Evolutionary conservation across 139 green algal genomes (phyloP).

Genomic region (Pedinophyceae sp.): DNA sequence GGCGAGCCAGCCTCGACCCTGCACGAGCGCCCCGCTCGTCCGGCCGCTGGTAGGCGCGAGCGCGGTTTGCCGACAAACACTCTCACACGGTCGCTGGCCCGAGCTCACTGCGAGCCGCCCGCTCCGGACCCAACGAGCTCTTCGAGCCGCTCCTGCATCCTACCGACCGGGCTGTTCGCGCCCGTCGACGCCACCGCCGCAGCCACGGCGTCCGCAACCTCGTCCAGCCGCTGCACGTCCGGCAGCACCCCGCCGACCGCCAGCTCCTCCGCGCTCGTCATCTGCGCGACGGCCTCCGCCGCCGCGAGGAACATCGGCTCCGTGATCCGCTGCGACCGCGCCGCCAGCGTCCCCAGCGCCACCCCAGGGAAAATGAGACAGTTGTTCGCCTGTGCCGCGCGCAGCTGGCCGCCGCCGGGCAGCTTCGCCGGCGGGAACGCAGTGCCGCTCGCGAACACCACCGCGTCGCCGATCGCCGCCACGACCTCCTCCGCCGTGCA

Average conservation of each 20-base stretch:
- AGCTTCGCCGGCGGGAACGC: conserved; percentile 10
- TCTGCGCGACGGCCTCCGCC: conserved; percentile 5
- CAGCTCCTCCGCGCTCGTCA: conserved; percentile 8
- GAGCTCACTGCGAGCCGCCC: no score
- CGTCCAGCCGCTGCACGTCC: conserved; percentile 7
- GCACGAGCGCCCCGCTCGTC: no score
- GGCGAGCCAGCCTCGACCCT: no score
- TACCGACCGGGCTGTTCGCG: no score
- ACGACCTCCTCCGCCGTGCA: conserved; percentile 23
- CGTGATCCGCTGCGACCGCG: conserved; percentile 9
- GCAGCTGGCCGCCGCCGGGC: not conserved
- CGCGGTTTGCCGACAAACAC: no score
- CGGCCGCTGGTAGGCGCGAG: no score
- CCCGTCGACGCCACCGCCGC: not conserved
- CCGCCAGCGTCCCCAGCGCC: conserved; percentile 9
- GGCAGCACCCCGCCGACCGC: conserved; percentile 6
- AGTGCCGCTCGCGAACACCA: conserved; percentile 20
- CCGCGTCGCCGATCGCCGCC: conserved; percentile 6
- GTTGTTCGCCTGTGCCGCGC: conserved; percentile 22
- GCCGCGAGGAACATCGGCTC: conserved; percentile 14
- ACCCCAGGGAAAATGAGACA: conserved; percentile 22
- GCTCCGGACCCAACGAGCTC: no score
- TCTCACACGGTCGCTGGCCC: no score
- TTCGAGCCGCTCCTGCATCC: no score
- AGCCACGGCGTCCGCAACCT: not conserved